Percentiles rank a stretch among this genome's conserved stretches.
phyloP scores from a whole-genome alignment of 495 filamentous ascomycete genomes.

The Pseudomonodictys pantanalensis region DNA sequence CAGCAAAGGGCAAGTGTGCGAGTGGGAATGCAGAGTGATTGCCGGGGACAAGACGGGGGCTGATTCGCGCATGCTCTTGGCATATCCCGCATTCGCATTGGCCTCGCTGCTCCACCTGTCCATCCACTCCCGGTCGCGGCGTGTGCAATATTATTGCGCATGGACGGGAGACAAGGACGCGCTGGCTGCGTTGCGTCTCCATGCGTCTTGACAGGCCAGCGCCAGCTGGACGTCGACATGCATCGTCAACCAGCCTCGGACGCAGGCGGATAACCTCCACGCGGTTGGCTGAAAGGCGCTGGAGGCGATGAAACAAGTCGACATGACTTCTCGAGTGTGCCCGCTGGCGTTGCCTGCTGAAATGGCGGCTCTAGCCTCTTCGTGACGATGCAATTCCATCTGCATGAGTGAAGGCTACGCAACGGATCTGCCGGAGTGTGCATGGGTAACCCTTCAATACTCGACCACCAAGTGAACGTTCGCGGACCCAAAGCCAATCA shows the following conservation, averaged over 20 bases:
- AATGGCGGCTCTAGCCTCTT: not conserved
- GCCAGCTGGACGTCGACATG: no score
- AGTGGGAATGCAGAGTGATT: constrained; percentile 17
- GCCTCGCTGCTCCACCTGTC: constrained; percentile 5
- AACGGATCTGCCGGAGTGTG: not conserved
- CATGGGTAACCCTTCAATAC: not conserved
- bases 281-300: no score
- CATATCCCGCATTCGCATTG: constrained; percentile 5
- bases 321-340: no score
- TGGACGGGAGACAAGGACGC: not conserved
- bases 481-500: not conserved
- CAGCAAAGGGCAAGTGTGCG: constrained; percentile 10
- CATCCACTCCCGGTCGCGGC: constrained; percentile 7
- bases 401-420: not conserved
- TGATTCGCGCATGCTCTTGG: constrained; percentile 17
- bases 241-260: no score
- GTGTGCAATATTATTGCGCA: constrained; percentile 23
- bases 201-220: not conserved
- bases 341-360: not conserved
- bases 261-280: no score
- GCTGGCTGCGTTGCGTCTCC: not conserved
- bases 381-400: not conserved
- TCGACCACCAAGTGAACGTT: not conserved
- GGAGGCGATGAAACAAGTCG: no score
- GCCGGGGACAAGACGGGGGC: constrained; percentile 11